Conservation (phyloP, 306 rosid species). For the Sindora glabra region DNA sequence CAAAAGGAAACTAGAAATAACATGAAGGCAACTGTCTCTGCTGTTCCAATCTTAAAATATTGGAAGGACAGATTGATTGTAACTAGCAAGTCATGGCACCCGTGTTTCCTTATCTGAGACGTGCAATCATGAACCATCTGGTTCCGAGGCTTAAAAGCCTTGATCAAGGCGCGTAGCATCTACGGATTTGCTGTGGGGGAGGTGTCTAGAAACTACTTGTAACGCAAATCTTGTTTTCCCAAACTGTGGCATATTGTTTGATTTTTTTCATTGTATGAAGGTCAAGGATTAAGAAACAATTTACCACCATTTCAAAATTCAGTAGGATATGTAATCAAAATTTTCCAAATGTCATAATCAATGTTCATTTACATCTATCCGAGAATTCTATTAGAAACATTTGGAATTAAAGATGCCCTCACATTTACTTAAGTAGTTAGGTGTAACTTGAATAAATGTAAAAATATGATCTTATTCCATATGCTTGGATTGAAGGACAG, state of each 20-base stretch:
- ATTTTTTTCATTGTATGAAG: too few relatives aligned
- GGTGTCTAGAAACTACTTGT: not conserved
- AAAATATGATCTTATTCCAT: too few relatives aligned
- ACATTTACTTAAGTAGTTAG: too few relatives aligned
- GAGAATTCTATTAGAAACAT: too few relatives aligned
- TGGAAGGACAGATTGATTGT: constrained; percentile 8
- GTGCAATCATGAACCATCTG: not conserved
- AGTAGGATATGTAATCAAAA: too few relatives aligned
- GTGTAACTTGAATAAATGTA: too few relatives aligned
- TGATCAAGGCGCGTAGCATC: not conserved
- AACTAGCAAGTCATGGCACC: constrained; percentile 6
- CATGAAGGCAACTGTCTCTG: constrained; percentile 16
- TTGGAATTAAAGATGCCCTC: too few relatives aligned
- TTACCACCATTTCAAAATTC: too few relatives aligned
- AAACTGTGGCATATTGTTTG: not conserved
- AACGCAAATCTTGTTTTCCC: not conserved
- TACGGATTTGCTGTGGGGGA: not conserved
- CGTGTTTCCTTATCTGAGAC: not conserved
- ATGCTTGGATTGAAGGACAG: too few relatives aligned
- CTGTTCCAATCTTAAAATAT: constrained; percentile 5
- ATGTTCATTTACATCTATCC: too few relatives aligned
- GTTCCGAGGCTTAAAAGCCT: not conserved
- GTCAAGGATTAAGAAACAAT: too few relatives aligned
- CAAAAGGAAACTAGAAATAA: constrained; percentile 21
- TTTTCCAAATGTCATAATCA: too few relatives aligned